Evolutionary conservation across 768 basidiomycete species (phyloP), one percentile per base, ranked within the genome.

Genomic region (Favolaschia claudopus): DNA sequence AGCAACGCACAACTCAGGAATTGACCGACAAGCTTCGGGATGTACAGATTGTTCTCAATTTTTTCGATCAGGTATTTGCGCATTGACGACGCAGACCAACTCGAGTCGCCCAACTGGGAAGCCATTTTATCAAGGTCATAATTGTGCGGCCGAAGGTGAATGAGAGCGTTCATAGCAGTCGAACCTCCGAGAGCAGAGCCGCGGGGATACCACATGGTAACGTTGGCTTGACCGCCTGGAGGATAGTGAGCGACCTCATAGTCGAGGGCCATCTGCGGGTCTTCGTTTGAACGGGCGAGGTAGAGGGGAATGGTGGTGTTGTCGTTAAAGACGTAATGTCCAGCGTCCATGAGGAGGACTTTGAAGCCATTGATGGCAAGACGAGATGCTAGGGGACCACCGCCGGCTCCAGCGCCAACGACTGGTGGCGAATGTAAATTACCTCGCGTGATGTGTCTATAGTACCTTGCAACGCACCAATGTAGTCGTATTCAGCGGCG

Each of bases 151-250:
- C 57, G 57, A 22, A 58, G 57, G 42, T 58, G 57, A 19, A 58
- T 58, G 33, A 58, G 57, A 5, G 57, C 57, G 28, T 58, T 58
- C 57, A 58, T 58, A 20, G 43, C 57, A 13, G 57, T 58, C 8
- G 57, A 58, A 17, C 57, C 57, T n/a, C 57, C 57, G 42, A 58
- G 48, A 13, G 57, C 57, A 19, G 57, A 58, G 12, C 57, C 57
- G 5, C 57, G 19, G 1, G 57, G 57, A 17, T 58, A 58, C 57
- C 57, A 58, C 57, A 58, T 58, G 8, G 57, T 58, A 17, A 58
- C 57, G 27, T 58, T 58, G 13, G 57, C 57, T 8, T 32, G 48
- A 1, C 39, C 56, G n/a, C 37, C 24, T 3, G 57, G 17, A 17
- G 57, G 58, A 25, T 60, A 53, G 37, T 60, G 58, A 9, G 48